phyloP scores from a whole-genome alignment of 768 basidiomycete genomes.

The Collybia nuda region DNA sequence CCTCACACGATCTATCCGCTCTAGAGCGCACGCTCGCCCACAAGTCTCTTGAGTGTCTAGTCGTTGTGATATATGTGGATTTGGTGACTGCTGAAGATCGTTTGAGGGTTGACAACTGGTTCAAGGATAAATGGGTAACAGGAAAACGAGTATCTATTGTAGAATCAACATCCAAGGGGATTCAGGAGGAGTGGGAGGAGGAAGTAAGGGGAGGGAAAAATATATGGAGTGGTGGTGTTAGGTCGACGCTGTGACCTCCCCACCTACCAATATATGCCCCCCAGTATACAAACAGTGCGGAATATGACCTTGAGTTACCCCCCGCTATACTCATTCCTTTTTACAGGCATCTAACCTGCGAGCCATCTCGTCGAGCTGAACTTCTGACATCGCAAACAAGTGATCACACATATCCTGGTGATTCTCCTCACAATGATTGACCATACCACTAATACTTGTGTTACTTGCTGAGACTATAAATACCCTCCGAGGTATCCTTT shows the following conservation, averaged over 20 bases:
- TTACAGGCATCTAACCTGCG: not conserved
- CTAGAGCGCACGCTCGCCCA: not conserved
- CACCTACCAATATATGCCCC: too few species aligned
- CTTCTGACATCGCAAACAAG: too few species aligned
- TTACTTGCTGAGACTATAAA: too few species aligned
- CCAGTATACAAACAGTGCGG: too few species aligned
- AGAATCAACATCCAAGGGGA: slow-evolving; percentile 5
- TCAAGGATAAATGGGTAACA: too few species aligned
- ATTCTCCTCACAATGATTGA: too few species aligned
- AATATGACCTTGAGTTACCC: not conserved
- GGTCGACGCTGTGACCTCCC: too few species aligned
- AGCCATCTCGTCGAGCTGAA: too few species aligned
- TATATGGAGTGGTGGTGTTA: slow-evolving; percentile 16
- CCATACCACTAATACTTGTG: too few species aligned
- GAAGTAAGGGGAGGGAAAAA: slow-evolving; percentile 21
- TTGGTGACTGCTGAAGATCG: not conserved
- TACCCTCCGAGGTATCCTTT: too few species aligned
- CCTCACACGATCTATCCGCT: slow-evolving; percentile 1
- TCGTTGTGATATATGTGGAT: slow-evolving; percentile 18
- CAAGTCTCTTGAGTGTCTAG: slow-evolving; percentile 13
- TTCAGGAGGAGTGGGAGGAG: slow-evolving; percentile 23
- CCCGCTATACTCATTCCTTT: not conserved
- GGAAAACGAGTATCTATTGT: slow-evolving; percentile 10
- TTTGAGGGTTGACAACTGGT: too few species aligned
- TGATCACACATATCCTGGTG: too few species aligned